phyloP scores from a whole-genome alignment of 495 filamentous ascomycete genomes.

The Bacidia rubella region DNA sequence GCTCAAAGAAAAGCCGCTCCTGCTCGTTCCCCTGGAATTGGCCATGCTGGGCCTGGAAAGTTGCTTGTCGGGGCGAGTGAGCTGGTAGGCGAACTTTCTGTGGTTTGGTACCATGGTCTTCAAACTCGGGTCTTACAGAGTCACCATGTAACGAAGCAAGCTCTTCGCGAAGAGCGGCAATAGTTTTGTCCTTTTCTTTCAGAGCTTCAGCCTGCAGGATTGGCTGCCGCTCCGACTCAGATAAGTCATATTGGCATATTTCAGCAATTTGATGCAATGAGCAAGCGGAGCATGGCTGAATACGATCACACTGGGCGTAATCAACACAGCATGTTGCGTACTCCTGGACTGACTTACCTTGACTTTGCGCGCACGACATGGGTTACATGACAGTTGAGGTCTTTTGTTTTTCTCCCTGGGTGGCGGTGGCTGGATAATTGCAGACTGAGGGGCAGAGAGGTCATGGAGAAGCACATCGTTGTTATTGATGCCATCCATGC shows the following conservation, averaged over 20 bases:
- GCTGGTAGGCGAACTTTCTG: slow-evolving; percentile 17
- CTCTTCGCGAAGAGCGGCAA: slow-evolving; percentile 17
- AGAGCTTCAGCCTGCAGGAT: slow-evolving; percentile 25
- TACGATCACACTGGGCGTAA: slow-evolving; percentile 30
- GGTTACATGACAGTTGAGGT: slow-evolving; percentile 17
- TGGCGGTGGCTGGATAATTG: slow-evolving; percentile 3
- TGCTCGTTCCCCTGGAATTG: slow-evolving; percentile 24
- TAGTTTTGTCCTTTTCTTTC: slow-evolving; percentile 19
- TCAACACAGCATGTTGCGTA: background rate
- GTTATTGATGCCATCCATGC: slow-evolving; percentile 5
- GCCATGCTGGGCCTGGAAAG: slow-evolving; percentile 18
- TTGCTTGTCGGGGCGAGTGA: slow-evolving; percentile 5
- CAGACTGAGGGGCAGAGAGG: background rate
- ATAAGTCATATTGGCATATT: slow-evolving; percentile 31
- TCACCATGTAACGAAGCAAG: slow-evolving; percentile 16
- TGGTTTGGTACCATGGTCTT: slow-evolving; percentile 8
- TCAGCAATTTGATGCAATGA: slow-evolving; percentile 32
- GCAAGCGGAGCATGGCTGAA: slow-evolving; percentile 33
- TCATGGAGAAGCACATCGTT: background rate
- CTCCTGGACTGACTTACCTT: slow-evolving; percentile 1
- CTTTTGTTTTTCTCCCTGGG: slow-evolving; percentile 17
- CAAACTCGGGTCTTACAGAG: slow-evolving; percentile 15
- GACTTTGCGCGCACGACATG: slow-evolving; percentile 17
- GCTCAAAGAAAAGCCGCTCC: slow-evolving; percentile 32
- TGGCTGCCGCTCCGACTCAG: slow-evolving; percentile 28